Conservation (phyloP, 768 basidiomycete species). For the Suillus americanus region DNA sequence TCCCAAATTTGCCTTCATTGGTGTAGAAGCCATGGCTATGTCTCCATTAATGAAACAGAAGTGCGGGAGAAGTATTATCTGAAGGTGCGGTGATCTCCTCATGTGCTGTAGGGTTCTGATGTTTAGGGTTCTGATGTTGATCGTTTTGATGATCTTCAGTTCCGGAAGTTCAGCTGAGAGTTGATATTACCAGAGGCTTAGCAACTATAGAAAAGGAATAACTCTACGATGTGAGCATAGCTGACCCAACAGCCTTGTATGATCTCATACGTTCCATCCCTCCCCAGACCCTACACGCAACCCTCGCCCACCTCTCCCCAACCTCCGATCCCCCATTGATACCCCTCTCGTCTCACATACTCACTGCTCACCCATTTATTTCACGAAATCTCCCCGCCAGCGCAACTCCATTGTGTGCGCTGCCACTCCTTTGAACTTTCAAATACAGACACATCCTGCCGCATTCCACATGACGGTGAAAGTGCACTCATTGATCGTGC, state of each 20-base stretch:
- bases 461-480: constrained; percentile 77
- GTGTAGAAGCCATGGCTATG: not conserved
- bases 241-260: too few species aligned
- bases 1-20: too few species aligned
- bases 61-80: too few species aligned
- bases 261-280: constrained; percentile 60
- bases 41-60: too few species aligned
- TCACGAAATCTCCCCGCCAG: constrained; percentile 59
- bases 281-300: constrained; percentile 62
- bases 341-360: constrained; percentile 38
- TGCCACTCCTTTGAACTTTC: constrained; percentile 77
- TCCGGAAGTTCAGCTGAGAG: too few species aligned
- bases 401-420: constrained; percentile 68
- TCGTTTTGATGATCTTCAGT: too few species aligned
- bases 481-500: constrained; percentile 72
- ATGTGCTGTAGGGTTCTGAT: too few species aligned
- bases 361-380: constrained; percentile 61
- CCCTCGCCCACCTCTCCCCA: constrained; percentile 43
- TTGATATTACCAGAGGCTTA: too few species aligned
- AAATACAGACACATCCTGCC: constrained; percentile 66
- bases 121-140: too few species aligned
- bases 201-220: too few species aligned
- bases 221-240: too few species aligned
- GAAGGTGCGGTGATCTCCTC: too few species aligned
- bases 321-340: constrained; percentile 13